These are phyloP conservation scores for Pythium phragmiticola DNA, from an alignment of 352 stramenopile genomes.

Conservation along the genomic window DNA sequence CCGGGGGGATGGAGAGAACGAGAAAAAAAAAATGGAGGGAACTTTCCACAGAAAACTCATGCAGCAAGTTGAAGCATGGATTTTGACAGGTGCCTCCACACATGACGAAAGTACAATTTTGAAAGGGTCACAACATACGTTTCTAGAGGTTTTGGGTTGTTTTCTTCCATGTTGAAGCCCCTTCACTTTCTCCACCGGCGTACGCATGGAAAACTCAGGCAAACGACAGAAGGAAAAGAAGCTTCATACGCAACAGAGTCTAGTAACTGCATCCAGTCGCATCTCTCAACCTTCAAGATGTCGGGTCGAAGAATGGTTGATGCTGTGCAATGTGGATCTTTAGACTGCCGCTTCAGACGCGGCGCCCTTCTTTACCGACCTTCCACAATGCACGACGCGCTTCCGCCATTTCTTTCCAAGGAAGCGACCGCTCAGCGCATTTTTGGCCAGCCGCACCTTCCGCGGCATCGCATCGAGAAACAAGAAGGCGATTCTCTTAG, in stretches of 20 bases:
- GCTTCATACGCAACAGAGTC: not conserved
- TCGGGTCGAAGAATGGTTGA: too few relatives aligned
- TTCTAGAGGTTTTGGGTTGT: not conserved
- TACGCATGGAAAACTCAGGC: not conserved
- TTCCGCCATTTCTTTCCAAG: slow-evolving; percentile 1
- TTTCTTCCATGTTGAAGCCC: slow-evolving; percentile 23
- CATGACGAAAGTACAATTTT: not conserved
- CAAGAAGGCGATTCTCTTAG: not conserved
- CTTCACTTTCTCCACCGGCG: not conserved
- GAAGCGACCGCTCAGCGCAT: slow-evolving; percentile 3
- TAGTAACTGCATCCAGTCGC: slow-evolving; percentile 1
- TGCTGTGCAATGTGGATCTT: not conserved
- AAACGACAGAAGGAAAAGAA: slow-evolving; percentile 15
- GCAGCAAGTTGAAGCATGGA: not conserved
- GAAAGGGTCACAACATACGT: not conserved
- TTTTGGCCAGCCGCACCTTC: not conserved
- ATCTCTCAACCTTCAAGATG: not conserved
- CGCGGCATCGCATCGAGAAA: not conserved
- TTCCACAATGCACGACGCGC: not conserved
- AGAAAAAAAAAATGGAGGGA: slow-evolving; percentile 6
- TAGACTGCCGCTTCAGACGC: not conserved
- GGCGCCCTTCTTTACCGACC: not conserved
- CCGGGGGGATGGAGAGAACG: not conserved
- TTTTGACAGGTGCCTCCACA: slow-evolving; percentile 1
- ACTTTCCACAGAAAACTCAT: slow-evolving; percentile 15